phyloP scores from a whole-genome alignment of 2,329 filamentous ascomycete genomes.

The Monosporascus sp. region DNA sequence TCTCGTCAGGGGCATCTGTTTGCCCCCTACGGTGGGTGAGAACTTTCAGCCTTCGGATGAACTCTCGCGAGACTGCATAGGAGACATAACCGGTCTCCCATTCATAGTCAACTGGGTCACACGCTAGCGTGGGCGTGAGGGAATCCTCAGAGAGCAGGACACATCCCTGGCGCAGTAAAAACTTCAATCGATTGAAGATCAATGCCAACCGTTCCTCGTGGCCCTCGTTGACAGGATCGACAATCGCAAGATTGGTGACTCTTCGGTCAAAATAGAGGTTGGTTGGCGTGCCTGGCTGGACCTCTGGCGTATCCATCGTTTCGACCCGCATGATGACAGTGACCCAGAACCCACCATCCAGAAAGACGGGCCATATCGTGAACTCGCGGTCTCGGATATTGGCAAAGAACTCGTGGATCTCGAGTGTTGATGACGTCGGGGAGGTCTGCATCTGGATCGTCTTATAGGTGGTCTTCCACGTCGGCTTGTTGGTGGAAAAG shows the following conservation, averaged over 20 bases:
- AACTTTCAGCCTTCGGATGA: constrained; percentile 19
- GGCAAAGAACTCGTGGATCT: constrained; percentile 17
- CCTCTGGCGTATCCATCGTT: not conserved
- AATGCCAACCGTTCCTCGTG: constrained; percentile 4
- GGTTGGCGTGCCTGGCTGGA: not conserved
- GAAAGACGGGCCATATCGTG: constrained; percentile 13
- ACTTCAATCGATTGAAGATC: constrained; percentile 3
- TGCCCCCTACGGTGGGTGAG: constrained; percentile 6
- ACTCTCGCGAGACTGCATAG: constrained; percentile 19
- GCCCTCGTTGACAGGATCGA: constrained; percentile 11
- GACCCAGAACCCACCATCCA: constrained; percentile 13
- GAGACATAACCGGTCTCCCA: constrained; percentile 19
- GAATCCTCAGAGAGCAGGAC: constrained; percentile 4
- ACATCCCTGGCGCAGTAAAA: constrained; percentile 14
- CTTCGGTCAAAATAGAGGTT: constrained; percentile 6
- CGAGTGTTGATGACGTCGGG: not conserved
- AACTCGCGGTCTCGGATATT: constrained; percentile 16
- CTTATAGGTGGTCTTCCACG: constrained; percentile 4
- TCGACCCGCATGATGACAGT: constrained; percentile 13
- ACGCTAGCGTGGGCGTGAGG: not conserved
- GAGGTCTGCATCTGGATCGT: constrained; percentile 3
- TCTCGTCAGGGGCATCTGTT: not conserved
- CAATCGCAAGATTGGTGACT: constrained; percentile 12
- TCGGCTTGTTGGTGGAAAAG: constrained; percentile 6
- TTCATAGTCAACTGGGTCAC: not conserved